Base-by-base conservation (phyloP, 2,329 filamentous ascomycete species). In the Trichoderma afroharzianum region DNA sequence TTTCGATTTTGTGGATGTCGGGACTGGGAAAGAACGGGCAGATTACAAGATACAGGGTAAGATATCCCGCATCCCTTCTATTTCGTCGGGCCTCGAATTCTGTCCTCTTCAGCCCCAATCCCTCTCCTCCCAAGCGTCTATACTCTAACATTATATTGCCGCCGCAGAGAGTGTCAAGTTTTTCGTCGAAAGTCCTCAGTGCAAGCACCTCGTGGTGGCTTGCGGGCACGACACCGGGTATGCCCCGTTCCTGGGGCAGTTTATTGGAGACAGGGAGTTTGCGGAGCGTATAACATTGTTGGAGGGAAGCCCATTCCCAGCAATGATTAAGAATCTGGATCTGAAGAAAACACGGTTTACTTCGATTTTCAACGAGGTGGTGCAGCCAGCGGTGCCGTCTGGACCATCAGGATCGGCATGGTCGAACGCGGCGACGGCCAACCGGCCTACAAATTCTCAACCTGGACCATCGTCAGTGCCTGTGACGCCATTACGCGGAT, bases 191-290 rank as follows among this genome's bases (percentile, higher is more conserved):
- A 69, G 36, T 47, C 47, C 21, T 61, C 66, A 69, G 30, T 69
- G 66, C 36, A 69, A 61, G 39, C 66, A 69, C 26, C 28, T 69
- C 15, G 66, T 69, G 30, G 50, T 69, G 11, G 66, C 66, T 36
- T 69, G 66, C 43, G 66, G 66, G 21, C 50, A 69, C 50, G 66
- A 69, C n/a, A 47, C 21, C 43, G 66, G 66, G 26, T 69, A 69
- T 61, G 66, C 66, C 26, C 50, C 66, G 26, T 61, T 36, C 12
- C 66, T 69, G 26, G 53, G 66, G 24, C 50, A 69, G 66, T 61
- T 69, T 32, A 53, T 57, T 28, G 66, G 36, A 14, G 66, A 69
- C 30, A 69, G 30, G 39, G 15, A 69, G 9, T n/a, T 61, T 61
- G 36, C 50, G 32, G 66, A 47, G 24, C 66, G 66, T 43, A 69